Evolutionary conservation across 192 early-diverging fungal genomes (phyloP), one percentile per base, ranked within the genome.

Genomic region (Geosiphon pyriformis): DNA sequence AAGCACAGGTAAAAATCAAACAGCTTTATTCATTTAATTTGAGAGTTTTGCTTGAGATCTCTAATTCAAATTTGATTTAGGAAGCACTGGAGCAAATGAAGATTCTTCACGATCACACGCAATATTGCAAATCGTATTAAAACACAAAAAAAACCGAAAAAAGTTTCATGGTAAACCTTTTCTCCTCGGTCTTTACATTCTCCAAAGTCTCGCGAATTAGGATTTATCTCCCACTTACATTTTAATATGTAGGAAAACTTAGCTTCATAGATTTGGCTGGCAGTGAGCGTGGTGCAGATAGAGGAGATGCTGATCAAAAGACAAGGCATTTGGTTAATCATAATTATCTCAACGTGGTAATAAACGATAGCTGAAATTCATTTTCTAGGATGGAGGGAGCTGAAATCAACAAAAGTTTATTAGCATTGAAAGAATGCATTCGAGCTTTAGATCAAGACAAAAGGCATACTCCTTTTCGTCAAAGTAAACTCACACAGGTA

Each of bases 181-280:
- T 18, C 42, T n/a, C n/a, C n/a, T n/a, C n/a, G n/a, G n/a, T n/a
- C n/a, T n/a, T n/a, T n/a, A n/a, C n/a, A n/a, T n/a, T n/a, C n/a
- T n/a, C n/a, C n/a, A n/a, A n/a, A n/a, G n/a, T 10, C 32, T 62
- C 3, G 30, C 11, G 20, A 26, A 32, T 50, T 50, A 34, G 25
- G 32, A 6, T 30, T 27, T 26, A 29, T 25, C n/a, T 29, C 15
- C 37, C 2, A 22, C 11, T 69, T 2, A 57, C 42, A 8, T 76
- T 52, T 54, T 48, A 67, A 32, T 52, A 35, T 10, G 59, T 60
- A 69, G 88, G 93, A 61, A 99, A 98, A 72, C 82, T 99, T 34
- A 94, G 89, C 76, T 98, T 99, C 71, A 98, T 99, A 59, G 97
- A 99, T 77, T 79, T 99, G 66, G 97, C 97, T 22, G 97, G 97